Conservation (phyloP, 495 filamentous ascomycete species). For the Penicillium herquei region DNA sequence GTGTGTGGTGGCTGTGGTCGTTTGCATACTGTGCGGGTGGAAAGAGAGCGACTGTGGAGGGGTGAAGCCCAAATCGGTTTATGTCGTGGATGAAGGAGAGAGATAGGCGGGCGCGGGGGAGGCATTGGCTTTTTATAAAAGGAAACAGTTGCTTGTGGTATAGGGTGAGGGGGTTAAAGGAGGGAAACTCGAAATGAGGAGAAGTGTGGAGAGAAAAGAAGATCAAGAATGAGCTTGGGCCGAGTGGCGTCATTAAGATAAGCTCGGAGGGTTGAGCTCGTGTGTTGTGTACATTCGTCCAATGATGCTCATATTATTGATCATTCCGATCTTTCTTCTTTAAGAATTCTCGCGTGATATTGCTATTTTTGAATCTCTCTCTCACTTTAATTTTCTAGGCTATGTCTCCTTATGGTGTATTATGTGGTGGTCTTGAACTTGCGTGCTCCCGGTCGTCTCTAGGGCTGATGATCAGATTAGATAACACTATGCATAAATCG, state of each 20-base stretch:
- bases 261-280: background rate
- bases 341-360: no score
- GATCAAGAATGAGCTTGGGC: constrained; percentile 12
- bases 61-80: background rate
- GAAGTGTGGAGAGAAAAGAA: constrained; percentile 12
- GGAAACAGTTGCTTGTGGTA: background rate
- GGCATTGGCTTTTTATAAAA: constrained; percentile 16
- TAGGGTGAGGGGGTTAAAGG: background rate
- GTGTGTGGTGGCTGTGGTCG: constrained; percentile 7
- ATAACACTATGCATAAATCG: constrained; percentile 9
- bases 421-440: background rate
- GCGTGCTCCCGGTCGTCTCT: background rate
- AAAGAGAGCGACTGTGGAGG: background rate
- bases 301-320: no score
- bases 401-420: background rate
- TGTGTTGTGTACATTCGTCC: background rate
- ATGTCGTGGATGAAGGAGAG: constrained; percentile 1
- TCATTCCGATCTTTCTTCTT: no score
- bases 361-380: no score
- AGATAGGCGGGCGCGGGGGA: constrained; percentile 8
- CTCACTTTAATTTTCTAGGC: no score
- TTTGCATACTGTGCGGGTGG: constrained; percentile 7
- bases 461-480: constrained; percentile 34
- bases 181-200: constrained; percentile 3
- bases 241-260: constrained; percentile 18